Evolutionary conservation across 163 green algal genomes (phyloP), one percentile per base, ranked within the genome.

Genomic region (Coccomyxa subellipsoidea): DNA sequence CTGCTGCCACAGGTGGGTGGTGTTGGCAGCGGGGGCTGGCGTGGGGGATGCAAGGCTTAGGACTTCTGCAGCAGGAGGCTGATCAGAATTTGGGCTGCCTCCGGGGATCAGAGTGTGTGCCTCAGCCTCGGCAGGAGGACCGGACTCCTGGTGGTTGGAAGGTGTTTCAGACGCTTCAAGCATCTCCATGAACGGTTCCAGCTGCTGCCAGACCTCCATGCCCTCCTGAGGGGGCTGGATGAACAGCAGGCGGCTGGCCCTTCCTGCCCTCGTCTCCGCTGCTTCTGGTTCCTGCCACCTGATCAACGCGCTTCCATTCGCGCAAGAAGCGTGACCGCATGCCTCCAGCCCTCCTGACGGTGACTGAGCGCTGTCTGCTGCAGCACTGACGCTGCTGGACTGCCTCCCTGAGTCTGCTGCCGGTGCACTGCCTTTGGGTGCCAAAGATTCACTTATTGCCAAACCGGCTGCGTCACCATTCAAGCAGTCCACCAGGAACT

Each of bases 161-260:
- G 27, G 1, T 73, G 66, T 73, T 18, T 73, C 66, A 8, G 27
- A 34, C 21, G 21, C 10, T 36, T 73, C 66, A 8, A 86, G 73
- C 54, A 47, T 35, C 79, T 86, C 83, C 4, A 84, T 66, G 0
- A 76, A 54, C 15, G 37, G 38, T 39, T 86, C 83, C 54, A 84
- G 54, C 83, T 86, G 83, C 83, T 86, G 79, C 83, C 83, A 86
- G 53, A 36, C 70, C 12, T 86, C 83, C 4, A 80, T 35, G 2
- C 47, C 79, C 0, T n/a, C 36, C 18, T 34, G 39, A 21, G 79
- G 69, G 0, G 82, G 79, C 8, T 47, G 27, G 36, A 83, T 9
- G 37, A 53, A 78, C 73, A 84, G 72, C 79, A 86, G 47, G 34
- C 23, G 37, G 82, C 76, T 53, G 31, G 25, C 15, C 27, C 35